Conservation (phyloP, 495 filamentous ascomycete genomes). For the Monascus purpureus region DNA sequence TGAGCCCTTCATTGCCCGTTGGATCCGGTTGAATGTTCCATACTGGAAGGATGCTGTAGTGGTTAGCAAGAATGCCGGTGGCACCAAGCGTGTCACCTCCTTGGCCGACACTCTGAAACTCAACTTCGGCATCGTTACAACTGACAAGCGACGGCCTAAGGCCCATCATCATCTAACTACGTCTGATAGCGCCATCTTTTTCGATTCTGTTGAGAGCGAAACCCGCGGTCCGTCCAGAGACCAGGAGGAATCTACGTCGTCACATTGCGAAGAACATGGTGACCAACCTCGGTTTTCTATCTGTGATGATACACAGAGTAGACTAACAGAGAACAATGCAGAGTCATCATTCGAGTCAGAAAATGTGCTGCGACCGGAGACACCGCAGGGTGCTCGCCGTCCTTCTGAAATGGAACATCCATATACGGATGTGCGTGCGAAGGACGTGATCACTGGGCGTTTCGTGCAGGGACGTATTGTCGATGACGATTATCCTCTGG, state of each 20-base stretch:
- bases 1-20: slow-evolving; percentile 88
- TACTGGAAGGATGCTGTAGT: slow-evolving; percentile 87
- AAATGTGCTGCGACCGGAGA: slow-evolving; percentile 19
- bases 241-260: slow-evolving; percentile 17
- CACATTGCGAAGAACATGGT: slow-evolving; percentile 9
- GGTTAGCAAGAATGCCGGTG: slow-evolving; percentile 95
- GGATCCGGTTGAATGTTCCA: slow-evolving; percentile 78
- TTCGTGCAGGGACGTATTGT: slow-evolving; percentile 95
- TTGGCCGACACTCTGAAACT: slow-evolving; percentile 91
- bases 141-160: slow-evolving; percentile 61
- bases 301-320: slow-evolving; percentile 1
- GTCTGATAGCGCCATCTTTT: slow-evolving; percentile 49
- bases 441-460: slow-evolving; percentile 82
- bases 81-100: slow-evolving; percentile 94
- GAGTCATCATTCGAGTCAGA: slow-evolving; percentile 3
- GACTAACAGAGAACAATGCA: slow-evolving; percentile 1
- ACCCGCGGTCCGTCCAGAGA: slow-evolving; percentile 10
- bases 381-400: slow-evolving; percentile 21
- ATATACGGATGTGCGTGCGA: slow-evolving; percentile 74
- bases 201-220: slow-evolving; percentile 30
- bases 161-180: slow-evolving; percentile 33
- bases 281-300: slow-evolving; percentile 2
- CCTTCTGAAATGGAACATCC: slow-evolving; percentile 42
- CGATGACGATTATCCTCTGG: slow-evolving; percentile 80
- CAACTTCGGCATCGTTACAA: slow-evolving; percentile 94